Percentiles rank a stretch among this genome's conserved stretches.
Evolutionary conservation across 768 basidiomycete species (phyloP).

Genomic region (Mrakia frigida): DNA sequence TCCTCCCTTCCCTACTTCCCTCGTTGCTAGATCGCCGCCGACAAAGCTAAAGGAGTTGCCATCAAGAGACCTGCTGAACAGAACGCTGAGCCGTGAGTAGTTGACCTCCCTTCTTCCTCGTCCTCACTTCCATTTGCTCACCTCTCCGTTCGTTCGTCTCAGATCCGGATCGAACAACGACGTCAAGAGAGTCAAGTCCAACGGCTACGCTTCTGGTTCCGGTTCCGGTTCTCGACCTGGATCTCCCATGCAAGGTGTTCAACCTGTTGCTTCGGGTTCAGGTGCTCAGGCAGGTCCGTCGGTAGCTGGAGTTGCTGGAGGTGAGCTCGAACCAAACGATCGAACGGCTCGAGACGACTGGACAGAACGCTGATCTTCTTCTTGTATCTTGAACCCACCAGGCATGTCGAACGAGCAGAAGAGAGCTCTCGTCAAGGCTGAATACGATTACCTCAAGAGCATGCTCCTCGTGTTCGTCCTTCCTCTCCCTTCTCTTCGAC

Average conservation of each 20-base stretch:
- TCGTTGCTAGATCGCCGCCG: neutral
- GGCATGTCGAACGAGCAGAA: slow-evolving; percentile 15
- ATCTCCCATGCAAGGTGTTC: neutral
- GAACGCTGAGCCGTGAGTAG: neutral
- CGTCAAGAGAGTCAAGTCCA: slow-evolving; percentile 1
- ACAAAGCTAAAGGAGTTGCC: neutral
- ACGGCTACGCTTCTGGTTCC: neutral
- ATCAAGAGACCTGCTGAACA: neutral
- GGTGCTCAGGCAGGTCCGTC: neutral
- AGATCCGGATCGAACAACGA: neutral
- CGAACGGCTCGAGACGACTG: too few relatives aligned
- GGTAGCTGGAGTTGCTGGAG: neutral
- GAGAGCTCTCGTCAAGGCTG: slow-evolving; percentile 2
- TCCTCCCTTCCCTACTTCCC: neutral
- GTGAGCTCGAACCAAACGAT: neutral
- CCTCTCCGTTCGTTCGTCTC: neutral
- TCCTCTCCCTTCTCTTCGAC: neutral
- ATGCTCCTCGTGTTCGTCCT: slow-evolving; percentile 7
- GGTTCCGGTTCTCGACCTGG: neutral
- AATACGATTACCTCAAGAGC: slow-evolving; percentile 14
- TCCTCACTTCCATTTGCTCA: neutral
- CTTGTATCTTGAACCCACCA: neutral
- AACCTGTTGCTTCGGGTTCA: neutral
- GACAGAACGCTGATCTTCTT: neutral
- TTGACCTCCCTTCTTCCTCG: neutral